These are phyloP conservation scores for Pleomassaria siparia DNA, from an alignment of 2,329 filamentous ascomycete species.

Conservation along the genomic window DNA sequence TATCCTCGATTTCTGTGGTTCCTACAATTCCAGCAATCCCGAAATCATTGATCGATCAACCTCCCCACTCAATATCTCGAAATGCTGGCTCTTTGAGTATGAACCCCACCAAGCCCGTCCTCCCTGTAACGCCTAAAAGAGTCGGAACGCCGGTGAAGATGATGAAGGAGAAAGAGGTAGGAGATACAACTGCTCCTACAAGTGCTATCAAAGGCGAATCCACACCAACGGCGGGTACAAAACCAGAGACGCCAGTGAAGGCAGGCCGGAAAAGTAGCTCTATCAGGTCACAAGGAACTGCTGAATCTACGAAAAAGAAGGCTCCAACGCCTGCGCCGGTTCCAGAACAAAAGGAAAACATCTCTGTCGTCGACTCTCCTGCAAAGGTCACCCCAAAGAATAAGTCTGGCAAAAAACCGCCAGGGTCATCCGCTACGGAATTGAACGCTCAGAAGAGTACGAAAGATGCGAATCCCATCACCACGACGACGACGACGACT, in stretches of 20 bases:
- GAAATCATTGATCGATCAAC: conserved; percentile 23
- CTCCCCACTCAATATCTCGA: conserved; percentile 30
- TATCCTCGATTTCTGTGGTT: background rate
- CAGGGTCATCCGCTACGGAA: conserved; percentile 8
- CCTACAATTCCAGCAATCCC: conserved; percentile 1
- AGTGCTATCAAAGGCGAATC: conserved; percentile 3
- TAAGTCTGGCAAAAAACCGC: conserved; percentile 22
- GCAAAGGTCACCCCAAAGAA: conserved; percentile 22
- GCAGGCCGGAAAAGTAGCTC: conserved; percentile 12
- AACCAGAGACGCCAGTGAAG: conserved; percentile 26
- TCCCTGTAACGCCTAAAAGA: conserved; percentile 41
- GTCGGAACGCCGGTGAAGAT: conserved; percentile 32
- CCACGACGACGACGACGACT: background rate
- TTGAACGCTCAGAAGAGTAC: conserved; percentile 19
- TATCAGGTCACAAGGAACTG: conserved; percentile 13
- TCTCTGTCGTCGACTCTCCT: conserved; percentile 11
- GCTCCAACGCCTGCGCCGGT: conserved; percentile 9
- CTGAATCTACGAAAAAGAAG: conserved; percentile 16
- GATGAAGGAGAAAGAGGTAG: conserved; percentile 24
- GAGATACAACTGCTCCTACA: conserved; percentile 6
- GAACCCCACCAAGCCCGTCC: conserved; percentile 43
- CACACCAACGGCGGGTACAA: conserved; percentile 1
- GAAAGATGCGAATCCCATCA: too few species aligned
- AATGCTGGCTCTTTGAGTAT: conserved; percentile 33
- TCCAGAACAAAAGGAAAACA: conserved; percentile 21